phyloP scores from a whole-genome alignment of 2,329 filamentous ascomycete species.

The Ilyonectria destructans region DNA sequence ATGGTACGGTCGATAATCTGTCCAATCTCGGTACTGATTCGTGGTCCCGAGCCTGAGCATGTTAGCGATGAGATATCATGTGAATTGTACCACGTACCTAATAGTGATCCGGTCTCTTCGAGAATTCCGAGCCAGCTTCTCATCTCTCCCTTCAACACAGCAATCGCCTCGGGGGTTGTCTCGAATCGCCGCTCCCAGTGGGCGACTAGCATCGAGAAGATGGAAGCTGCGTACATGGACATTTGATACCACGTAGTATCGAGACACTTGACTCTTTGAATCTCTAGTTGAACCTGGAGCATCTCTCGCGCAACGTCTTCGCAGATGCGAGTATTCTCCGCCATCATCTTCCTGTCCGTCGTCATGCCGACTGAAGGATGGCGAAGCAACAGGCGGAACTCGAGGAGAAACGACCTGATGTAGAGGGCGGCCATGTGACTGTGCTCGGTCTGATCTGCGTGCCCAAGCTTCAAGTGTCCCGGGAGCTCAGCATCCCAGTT shows the following conservation, averaged over 20 bases:
- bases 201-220: conserved; percentile 81
- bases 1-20: conserved; percentile 68
- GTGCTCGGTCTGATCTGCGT: conserved; percentile 57
- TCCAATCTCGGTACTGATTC: conserved; percentile 62
- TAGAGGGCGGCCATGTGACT: conserved; percentile 70
- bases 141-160: conserved; percentile 78
- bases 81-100: conserved; percentile 68
- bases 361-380: conserved; percentile 75
- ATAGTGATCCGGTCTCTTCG: conserved; percentile 75
- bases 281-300: conserved; percentile 71
- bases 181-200: conserved; percentile 78
- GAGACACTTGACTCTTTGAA: conserved; percentile 77
- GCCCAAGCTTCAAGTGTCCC: conserved; percentile 68
- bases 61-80: conserved; percentile 34
- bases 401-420: conserved; percentile 68
- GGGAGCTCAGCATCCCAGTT: conserved; percentile 78
- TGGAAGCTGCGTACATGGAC: conserved; percentile 80
- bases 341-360: conserved; percentile 68
- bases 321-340: conserved; percentile 77
- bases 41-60: conserved; percentile 58
- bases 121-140: conserved; percentile 79
- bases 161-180: conserved; percentile 72
- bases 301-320: conserved; percentile 77
- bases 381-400: conserved; percentile 73
- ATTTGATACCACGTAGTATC: conserved; percentile 86